Percentiles rank a stretch among this genome's conserved stretches.
phyloP scores from a whole-genome alignment of 768 basidiomycete genomes.

The Trametes meyenii region DNA sequence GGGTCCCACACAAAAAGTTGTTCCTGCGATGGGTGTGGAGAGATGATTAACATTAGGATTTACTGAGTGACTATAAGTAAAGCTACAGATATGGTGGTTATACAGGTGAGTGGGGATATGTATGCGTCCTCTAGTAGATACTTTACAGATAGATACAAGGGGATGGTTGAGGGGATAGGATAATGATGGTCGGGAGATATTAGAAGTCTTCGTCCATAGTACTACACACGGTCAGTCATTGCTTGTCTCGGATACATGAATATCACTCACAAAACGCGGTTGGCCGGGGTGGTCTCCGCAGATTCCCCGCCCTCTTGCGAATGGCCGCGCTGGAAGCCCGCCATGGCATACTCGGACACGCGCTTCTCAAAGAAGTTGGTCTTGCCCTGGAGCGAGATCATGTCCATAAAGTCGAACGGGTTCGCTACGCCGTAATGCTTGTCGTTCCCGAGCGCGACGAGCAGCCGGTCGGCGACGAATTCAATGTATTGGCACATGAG shows the following conservation, averaged over 20 bases:
- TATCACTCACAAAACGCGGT: constrained; percentile 43
- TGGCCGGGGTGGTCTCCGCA: constrained; percentile 5
- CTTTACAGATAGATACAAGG: constrained; percentile 5
- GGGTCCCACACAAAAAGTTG: no score
- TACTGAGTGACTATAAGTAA: neutral
- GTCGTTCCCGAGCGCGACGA: constrained; percentile 80
- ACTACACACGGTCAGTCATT: constrained; percentile 26
- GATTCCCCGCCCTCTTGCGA: neutral
- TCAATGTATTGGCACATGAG: constrained; percentile 95
- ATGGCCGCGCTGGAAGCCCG: constrained; percentile 48
- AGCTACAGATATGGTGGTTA: neutral
- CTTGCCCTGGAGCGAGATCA: constrained; percentile 95
- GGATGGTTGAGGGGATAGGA: no score
- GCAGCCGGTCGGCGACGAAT: constrained; percentile 88
- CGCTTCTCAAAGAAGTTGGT: constrained; percentile 97
- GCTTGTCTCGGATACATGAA: neutral
- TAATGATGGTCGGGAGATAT: neutral
- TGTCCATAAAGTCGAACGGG: constrained; percentile 94
- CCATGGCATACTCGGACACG: constrained; percentile 82
- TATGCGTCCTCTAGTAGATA: neutral
- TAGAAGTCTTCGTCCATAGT: constrained; percentile 47
- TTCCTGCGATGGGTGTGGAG: neutral
- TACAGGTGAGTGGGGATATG: constrained; percentile 7
- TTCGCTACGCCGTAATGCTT: constrained; percentile 78
- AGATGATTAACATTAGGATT: constrained; percentile 5